phyloP scores from a whole-genome alignment of 179 eudicot species.

The Spinacia oleracea region DNA sequence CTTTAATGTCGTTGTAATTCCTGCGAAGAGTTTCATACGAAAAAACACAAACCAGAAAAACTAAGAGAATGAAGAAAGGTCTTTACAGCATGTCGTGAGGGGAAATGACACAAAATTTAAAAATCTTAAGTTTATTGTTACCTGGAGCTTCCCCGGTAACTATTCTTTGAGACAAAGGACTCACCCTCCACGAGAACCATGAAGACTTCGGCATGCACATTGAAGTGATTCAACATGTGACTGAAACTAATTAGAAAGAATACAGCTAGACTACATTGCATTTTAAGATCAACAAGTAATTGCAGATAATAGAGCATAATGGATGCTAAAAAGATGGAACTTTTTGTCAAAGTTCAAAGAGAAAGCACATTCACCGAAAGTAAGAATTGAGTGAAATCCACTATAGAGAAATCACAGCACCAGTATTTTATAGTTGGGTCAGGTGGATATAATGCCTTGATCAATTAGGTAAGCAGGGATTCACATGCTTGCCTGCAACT shows the following conservation, averaged over 20 bases:
- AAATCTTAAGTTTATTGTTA: background rate
- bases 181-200: conserved; percentile 57
- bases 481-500: conserved; percentile 24
- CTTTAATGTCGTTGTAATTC: conserved; percentile 31
- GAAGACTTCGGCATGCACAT: conserved; percentile 50
- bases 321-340: background rate
- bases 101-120: background rate
- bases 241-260: conserved; percentile 31
- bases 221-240: conserved; percentile 22
- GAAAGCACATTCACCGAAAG: background rate
- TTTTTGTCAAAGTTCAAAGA: background rate
- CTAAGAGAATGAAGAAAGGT: background rate
- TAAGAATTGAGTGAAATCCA: conserved; percentile 8
- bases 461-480: conserved; percentile 34
- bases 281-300: conserved; percentile 6
- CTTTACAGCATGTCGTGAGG: background rate
- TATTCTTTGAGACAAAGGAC: conserved; percentile 36
- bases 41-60: conserved; percentile 1
- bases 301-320: background rate
- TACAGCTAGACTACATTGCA: conserved; percentile 24
- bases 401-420: background rate
- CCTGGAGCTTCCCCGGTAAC: conserved; percentile 31
- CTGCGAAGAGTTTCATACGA: conserved; percentile 29
- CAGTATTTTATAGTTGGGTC: conserved; percentile 22
- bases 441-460: background rate